Evolutionary conservation across 805 yeast species (phyloP), one percentile per base, ranked within the genome.

Genomic region (Starmerella geochares): DNA sequence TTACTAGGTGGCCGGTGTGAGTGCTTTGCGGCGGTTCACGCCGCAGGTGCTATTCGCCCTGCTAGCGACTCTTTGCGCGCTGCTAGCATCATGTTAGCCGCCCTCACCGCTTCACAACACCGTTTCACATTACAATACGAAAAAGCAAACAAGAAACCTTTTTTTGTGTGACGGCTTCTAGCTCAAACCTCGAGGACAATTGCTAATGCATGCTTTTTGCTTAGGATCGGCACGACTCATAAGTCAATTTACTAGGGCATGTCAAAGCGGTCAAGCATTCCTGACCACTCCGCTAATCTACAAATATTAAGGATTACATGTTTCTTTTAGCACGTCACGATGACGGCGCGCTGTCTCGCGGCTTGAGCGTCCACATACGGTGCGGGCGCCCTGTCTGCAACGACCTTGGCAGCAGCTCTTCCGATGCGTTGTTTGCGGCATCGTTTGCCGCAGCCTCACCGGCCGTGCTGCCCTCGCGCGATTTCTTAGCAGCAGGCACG

Each of bases 391-490:
- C 44, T 2, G 33, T 10, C 6, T 24, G 19, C 36, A 47, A 4
- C 8, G 52, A 43, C 14, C 52, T 35, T 20, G 57, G 57, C 17
- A 19, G 23, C n/a, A 40, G 14, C 9, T 40, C 23, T n/a, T 40
- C 44, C 3, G 42, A 16, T 11, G 42, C 14, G 6, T 7, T 9
- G 3, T 79, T 70, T 51, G 77, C 81, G 41, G 74, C 68, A 50
- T 83, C 77, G 21, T 78, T 70, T 3, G 85, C 84, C 56, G 74
- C 55, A 14, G 67, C 67, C 13, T 61, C 66, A 38, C 67, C 73
- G 20, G 63, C 70, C n/a, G 58, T 60, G 10, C 54, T 54, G 8
- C 49, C 29, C 17, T 28, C 32, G 14, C 16, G 25, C 20, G 27
- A 23, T 60, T 44, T 53, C 62, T 16, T 55, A 62, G 31, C 16